Percentiles rank a stretch among this genome's conserved stretches.
phyloP scores from a whole-genome alignment of 345 rosid species.

The Citrus mangshanensis region DNA sequence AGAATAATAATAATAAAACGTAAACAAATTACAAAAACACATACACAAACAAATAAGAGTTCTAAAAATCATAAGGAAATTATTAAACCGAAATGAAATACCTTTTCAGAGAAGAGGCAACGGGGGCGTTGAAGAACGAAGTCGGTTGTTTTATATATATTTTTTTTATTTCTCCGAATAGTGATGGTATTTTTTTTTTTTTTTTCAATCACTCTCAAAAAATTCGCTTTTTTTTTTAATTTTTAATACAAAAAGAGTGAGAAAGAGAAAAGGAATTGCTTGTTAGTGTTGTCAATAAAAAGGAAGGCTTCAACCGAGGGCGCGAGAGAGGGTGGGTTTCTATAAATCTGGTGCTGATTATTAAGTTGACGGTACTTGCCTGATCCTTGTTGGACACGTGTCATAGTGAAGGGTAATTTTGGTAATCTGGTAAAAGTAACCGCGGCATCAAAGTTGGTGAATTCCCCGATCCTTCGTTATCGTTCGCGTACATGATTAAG shows the following conservation, averaged over 20 bases:
- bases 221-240: neutral
- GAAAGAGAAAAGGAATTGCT: neutral
- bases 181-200: neutral
- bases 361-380: neutral
- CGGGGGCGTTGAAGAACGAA: slow-evolving; percentile 19
- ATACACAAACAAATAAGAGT: neutral
- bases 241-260: neutral
- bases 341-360: neutral
- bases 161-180: neutral
- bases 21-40: neutral
- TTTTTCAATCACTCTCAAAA: neutral
- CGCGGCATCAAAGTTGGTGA: too few relatives aligned
- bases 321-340: neutral
- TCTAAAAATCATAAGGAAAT: neutral
- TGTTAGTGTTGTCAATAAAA: neutral
- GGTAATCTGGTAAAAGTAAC: neutral
- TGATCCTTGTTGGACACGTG: neutral
- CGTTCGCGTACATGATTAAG: too few relatives aligned
- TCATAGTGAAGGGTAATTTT: neutral
- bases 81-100: neutral
- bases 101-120: slow-evolving; percentile 17
- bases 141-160: neutral
- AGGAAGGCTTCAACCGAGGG: neutral
- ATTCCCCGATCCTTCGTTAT: too few relatives aligned
- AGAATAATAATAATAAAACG: too few relatives aligned